These are phyloP conservation scores for Pleurotus ostreatus DNA, from an alignment of 768 basidiomycete species.

Conservation along the genomic window DNA sequence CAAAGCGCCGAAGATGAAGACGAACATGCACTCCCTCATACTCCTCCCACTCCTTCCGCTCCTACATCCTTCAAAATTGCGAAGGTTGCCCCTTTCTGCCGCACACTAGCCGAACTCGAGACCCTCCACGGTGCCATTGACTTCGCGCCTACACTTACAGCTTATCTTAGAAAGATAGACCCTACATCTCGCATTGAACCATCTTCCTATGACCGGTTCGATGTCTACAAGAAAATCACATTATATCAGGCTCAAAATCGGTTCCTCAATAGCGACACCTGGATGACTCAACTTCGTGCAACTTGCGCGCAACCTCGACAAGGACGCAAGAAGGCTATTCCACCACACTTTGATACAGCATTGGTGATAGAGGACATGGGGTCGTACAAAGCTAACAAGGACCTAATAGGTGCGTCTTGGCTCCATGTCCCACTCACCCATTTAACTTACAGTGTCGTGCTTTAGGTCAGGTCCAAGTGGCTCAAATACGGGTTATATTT, in stretches of 20 bases:
- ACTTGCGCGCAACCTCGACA: not conserved
- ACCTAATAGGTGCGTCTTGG: too few species aligned
- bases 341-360: too few species aligned
- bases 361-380: too few species aligned
- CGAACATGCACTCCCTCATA: not conserved
- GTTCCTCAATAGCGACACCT: conserved; percentile 25
- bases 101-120: not conserved
- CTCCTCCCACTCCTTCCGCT: too few species aligned
- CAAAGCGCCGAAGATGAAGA: not conserved
- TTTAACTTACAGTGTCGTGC: too few species aligned
- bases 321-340: not conserved
- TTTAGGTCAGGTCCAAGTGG: too few species aligned
- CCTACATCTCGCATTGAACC: not conserved
- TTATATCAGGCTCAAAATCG: conserved; percentile 11
- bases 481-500: too few species aligned
- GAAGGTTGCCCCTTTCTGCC: not conserved
- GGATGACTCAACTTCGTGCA: conserved; percentile 6
- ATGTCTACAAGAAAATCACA: conserved; percentile 7
- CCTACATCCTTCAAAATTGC: not conserved
- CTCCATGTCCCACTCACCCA: too few species aligned
- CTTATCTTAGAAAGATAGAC: not conserved
- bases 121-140: not conserved
- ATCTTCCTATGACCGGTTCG: not conserved
- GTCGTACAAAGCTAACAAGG: too few species aligned
- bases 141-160: not conserved